Evolutionary conservation across 495 filamentous ascomycete species (phyloP).

Genomic region (Aspergillus affinis): DNA sequence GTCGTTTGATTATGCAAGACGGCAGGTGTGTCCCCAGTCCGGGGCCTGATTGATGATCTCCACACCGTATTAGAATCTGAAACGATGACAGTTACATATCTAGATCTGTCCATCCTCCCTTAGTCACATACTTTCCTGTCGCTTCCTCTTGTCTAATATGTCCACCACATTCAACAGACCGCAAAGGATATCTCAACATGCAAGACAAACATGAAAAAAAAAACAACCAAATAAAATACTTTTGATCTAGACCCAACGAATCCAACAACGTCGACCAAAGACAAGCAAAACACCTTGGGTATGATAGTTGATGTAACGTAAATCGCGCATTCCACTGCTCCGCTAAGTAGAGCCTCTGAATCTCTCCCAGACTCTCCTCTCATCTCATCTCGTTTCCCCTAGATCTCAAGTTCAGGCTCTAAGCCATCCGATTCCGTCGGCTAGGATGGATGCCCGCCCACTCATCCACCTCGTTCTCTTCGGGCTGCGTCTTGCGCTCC

Average conservation of each 20-base stretch:
- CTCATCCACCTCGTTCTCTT: slow-evolving; percentile 31
- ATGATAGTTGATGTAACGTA: too few relatives aligned
- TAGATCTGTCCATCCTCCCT: slow-evolving; percentile 1
- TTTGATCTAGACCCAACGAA: neutral
- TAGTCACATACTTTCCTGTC: too few relatives aligned
- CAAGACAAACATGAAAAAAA: neutral
- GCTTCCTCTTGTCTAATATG: neutral
- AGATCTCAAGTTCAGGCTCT: neutral
- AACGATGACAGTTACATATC: neutral
- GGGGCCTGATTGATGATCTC: too few relatives aligned
- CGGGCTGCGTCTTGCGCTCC: slow-evolving; percentile 37
- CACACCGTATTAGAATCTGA: neutral
- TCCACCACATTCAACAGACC: slow-evolving; percentile 13
- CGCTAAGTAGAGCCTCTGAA: too few relatives aligned
- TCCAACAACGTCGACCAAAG: neutral
- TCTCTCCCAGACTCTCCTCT: neutral
- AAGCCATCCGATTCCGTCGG: slow-evolving; percentile 49
- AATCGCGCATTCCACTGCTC: too few relatives aligned
- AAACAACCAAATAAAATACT: slow-evolving; percentile 1
- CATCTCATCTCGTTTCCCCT: neutral
- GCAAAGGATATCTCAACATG: slow-evolving; percentile 20
- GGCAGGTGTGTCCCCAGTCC: neutral
- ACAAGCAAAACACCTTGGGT: too few relatives aligned
- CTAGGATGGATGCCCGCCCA: slow-evolving; percentile 59
- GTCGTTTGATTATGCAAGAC: neutral